Percentiles rank a stretch among this genome's conserved stretches.
Evolutionary conservation across 2,329 filamentous ascomycete species (phyloP).

Genomic region (Fusarium continuum): DNA sequence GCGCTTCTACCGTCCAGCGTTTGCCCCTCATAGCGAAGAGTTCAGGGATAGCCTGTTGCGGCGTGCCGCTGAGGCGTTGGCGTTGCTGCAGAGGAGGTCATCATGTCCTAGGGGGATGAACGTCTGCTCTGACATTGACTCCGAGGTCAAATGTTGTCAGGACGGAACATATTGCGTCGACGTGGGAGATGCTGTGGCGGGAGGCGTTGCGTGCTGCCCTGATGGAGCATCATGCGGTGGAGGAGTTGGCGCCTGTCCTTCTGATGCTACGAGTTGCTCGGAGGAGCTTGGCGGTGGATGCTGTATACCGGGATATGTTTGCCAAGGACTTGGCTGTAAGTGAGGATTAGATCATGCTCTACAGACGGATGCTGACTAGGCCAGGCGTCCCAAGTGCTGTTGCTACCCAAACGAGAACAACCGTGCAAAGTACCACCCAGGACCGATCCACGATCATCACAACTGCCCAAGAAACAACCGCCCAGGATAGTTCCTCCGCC

Average conservation of each 20-base stretch:
- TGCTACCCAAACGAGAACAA: slow-evolving; percentile 39
- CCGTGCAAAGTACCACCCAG: slow-evolving; percentile 30
- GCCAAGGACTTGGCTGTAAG: slow-evolving; percentile 75
- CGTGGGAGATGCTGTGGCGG: slow-evolving; percentile 69
- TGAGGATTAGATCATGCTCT: slow-evolving; percentile 30
- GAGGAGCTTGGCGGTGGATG: slow-evolving; percentile 75
- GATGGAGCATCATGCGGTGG: slow-evolving; percentile 70
- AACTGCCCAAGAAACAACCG: slow-evolving; percentile 48
- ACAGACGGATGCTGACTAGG: slow-evolving; percentile 7
- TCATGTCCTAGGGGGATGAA: slow-evolving; percentile 75
- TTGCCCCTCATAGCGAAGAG: slow-evolving; percentile 57
- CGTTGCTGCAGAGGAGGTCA: slow-evolving; percentile 63
- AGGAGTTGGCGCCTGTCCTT: slow-evolving; percentile 67
- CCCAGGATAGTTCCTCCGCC: too few relatives aligned
- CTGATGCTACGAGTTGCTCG: slow-evolving; percentile 71
- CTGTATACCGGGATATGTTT: slow-evolving; percentile 76
- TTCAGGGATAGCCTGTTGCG: slow-evolving; percentile 47
- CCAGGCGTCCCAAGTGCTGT: slow-evolving; percentile 48
- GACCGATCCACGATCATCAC: slow-evolving; percentile 46
- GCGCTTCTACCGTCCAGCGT: slow-evolving; percentile 58
- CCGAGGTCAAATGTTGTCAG: slow-evolving; percentile 77
- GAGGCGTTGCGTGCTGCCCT: slow-evolving; percentile 80
- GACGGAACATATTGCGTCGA: slow-evolving; percentile 71
- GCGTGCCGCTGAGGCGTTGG: slow-evolving; percentile 57
- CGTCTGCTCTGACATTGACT: slow-evolving; percentile 70